phyloP scores from a whole-genome alignment of 75 land plant species.

The Larix kaempferi region DNA sequence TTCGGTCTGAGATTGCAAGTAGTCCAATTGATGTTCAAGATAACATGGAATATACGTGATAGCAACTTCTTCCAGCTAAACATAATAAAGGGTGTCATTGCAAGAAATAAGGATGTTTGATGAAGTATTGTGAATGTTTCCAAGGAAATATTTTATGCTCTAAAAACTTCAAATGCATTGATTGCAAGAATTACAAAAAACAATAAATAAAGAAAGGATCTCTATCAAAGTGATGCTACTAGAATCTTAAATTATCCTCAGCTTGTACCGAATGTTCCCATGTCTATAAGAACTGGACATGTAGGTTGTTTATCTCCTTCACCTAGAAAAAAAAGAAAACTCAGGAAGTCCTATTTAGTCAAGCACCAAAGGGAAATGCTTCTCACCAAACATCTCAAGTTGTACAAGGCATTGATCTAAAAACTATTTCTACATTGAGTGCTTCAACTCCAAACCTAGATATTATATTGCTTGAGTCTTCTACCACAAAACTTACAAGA shows the following conservation, averaged over 20 bases:
- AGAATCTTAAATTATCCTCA: no score
- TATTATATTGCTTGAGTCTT: constrained; percentile 95
- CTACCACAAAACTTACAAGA: constrained; percentile 94
- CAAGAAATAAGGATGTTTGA: constrained; percentile 95
- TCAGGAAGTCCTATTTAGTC: no score
- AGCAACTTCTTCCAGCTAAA: constrained; percentile 54
- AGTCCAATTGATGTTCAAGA: constrained; percentile 67
- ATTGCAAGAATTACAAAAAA: constrained; percentile 94
- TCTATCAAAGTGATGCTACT: constrained; percentile 3
- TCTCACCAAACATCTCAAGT: no score
- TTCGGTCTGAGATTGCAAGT: constrained; percentile 81
- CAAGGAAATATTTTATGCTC: constrained; percentile 97
- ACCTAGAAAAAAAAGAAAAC: no score
- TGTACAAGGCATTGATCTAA: no score
- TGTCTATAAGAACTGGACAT: no score
- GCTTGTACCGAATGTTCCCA: no score
- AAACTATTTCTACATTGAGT: no score
- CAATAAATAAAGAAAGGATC: constrained; percentile 87
- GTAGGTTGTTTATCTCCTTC: no score
- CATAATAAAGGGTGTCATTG: constrained; percentile 98
- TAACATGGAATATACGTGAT: constrained; percentile 66
- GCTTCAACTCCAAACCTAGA: constrained; percentile 91
- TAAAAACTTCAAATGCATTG: constrained; percentile 91
- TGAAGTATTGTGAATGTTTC: constrained; percentile 98
- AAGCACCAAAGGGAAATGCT: no score